phyloP scores from a whole-genome alignment of 495 filamentous ascomycete genomes.

The Xylaria intraflava region DNA sequence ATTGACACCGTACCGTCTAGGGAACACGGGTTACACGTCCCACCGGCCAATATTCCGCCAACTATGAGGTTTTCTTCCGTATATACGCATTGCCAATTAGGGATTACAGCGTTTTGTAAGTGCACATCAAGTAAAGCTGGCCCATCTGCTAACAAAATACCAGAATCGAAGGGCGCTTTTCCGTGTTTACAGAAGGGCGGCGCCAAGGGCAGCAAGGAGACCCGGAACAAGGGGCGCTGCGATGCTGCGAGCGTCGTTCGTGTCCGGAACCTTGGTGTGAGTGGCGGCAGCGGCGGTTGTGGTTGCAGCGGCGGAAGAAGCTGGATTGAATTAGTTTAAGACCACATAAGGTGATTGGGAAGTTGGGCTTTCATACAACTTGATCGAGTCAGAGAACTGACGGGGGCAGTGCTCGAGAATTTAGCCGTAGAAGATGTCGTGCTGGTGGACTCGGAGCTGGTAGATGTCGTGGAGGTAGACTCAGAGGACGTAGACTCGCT shows the following conservation, averaged over 20 bases:
- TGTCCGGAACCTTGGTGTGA: slow-evolving; percentile 17
- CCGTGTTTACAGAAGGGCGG: slow-evolving; percentile 17
- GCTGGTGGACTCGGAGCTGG: slow-evolving; percentile 2
- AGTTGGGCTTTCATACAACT: slow-evolving; percentile 5
- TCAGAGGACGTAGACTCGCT: slow-evolving; percentile 22
- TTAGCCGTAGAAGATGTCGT: slow-evolving; percentile 10
- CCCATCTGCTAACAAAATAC: slow-evolving; percentile 1
- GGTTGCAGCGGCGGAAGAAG: not conserved
- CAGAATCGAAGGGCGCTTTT: not conserved
- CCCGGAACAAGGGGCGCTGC: slow-evolving; percentile 22
- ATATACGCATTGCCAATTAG: not conserved
- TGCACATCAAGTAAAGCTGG: not conserved
- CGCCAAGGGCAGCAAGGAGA: slow-evolving; percentile 20
- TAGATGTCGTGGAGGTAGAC: slow-evolving; percentile 14
- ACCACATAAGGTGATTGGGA: not conserved
- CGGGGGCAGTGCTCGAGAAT: slow-evolving; percentile 15
- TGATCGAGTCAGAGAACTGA: slow-evolving; percentile 20
- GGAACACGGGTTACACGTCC: not conserved
- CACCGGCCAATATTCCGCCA: not conserved
- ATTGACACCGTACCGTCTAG: not conserved
- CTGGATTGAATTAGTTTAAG: slow-evolving; percentile 16
- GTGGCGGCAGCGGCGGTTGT: slow-evolving; percentile 11
- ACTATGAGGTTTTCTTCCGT: not conserved
- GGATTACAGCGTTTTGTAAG: not conserved
- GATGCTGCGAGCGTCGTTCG: slow-evolving; percentile 19